Conservation (phyloP, 2,329 filamentous ascomycete genomes). For the Aspergillus brunneoviolaceus region DNA sequence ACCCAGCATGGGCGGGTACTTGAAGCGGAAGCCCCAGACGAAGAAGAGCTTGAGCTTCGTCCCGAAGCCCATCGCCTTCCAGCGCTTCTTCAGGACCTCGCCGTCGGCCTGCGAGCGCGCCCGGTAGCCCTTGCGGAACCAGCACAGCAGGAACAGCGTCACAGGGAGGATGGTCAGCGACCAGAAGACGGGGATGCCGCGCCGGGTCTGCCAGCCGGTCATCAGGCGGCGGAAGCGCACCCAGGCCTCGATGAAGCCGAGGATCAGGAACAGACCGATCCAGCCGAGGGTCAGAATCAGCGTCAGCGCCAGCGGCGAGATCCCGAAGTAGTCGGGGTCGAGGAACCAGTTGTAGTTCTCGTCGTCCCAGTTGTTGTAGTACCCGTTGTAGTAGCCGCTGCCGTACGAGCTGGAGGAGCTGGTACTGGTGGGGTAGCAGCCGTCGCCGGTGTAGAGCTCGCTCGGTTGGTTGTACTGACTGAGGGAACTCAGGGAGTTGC, state of each 20-base stretch:
- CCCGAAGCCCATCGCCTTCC: constrained; percentile 27
- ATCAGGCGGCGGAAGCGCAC: constrained; percentile 34
- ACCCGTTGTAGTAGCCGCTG: constrained; percentile 2
- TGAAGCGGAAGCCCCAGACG: constrained; percentile 31
- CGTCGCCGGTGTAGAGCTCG: constrained; percentile 13
- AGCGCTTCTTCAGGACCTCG: constrained; percentile 24
- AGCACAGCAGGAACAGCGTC: constrained; percentile 23
- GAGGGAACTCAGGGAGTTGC: constrained; percentile 18
- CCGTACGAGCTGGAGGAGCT: constrained; percentile 1
- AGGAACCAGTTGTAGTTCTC: constrained; percentile 24
- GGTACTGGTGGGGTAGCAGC: constrained; percentile 13
- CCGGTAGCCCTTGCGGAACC: constrained; percentile 29
- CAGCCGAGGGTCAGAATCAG: constrained; percentile 28
- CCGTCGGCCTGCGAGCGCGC: constrained; percentile 29
- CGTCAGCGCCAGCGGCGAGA: constrained; percentile 26
- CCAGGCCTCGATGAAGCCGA: constrained; percentile 32
- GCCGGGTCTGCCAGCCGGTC: constrained; percentile 35
- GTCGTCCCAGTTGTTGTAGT: constrained; percentile 11
- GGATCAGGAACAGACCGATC: constrained; percentile 28
- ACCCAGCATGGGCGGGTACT: constrained; percentile 30
- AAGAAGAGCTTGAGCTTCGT: constrained; percentile 29
- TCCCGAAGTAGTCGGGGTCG: constrained; percentile 21
- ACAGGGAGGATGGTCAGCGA: constrained; percentile 24
- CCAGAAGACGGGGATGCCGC: constrained; percentile 34
- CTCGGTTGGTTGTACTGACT: constrained; percentile 21